These are phyloP conservation scores for Beauveria sp. DNA, from an alignment of 2,329 filamentous ascomycete species.

Conservation along the genomic window DNA sequence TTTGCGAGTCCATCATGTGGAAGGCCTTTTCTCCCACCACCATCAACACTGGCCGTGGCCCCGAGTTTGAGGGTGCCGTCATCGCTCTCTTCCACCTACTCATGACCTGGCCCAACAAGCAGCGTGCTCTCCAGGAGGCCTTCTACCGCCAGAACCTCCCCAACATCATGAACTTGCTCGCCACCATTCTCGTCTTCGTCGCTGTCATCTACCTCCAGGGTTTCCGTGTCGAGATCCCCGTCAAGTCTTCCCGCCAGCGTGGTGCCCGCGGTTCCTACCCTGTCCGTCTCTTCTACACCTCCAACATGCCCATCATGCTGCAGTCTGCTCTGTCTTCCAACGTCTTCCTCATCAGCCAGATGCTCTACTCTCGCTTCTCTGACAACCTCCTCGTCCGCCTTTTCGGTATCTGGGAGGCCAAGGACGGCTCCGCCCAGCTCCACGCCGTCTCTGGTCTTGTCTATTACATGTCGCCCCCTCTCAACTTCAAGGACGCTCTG, in stretches of 20 bases:
- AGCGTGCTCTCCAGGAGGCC: constrained; percentile 93
- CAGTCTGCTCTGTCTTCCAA: constrained; percentile 98
- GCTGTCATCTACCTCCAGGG: constrained; percentile 99
- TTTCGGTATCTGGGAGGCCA: constrained; percentile 96
- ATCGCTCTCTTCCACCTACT: constrained; percentile 97
- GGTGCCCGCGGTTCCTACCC: constrained; percentile 97
- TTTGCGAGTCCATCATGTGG: constrained; percentile 99
- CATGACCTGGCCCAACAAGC: constrained; percentile 99
- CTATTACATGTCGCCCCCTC: constrained; percentile 98
- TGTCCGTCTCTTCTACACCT: constrained; percentile 98
- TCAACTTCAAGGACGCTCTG: constrained; percentile 95
- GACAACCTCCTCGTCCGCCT: constrained; percentile 98
- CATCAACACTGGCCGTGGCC: constrained; percentile 97
- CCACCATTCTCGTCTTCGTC: constrained; percentile 87
- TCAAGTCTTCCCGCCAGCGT: constrained; percentile 98
- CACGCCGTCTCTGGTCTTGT: constrained; percentile 88
- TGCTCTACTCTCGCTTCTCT: constrained; percentile 98
- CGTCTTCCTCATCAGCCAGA: constrained; percentile 98
- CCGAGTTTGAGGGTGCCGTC: constrained; percentile 97
- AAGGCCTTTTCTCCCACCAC: constrained; percentile 99
- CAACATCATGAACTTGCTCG: constrained; percentile 98
- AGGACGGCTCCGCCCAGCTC: constrained; percentile 92
- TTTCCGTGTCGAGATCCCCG: constrained; percentile 98
- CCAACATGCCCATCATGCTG: constrained; percentile 99
- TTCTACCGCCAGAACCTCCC: constrained; percentile 99